Evolutionary conservation across 2,329 filamentous ascomycete species (phyloP), one percentile per base, ranked within the genome.

Genomic region (Tolypocladium ophioglossoides): DNA sequence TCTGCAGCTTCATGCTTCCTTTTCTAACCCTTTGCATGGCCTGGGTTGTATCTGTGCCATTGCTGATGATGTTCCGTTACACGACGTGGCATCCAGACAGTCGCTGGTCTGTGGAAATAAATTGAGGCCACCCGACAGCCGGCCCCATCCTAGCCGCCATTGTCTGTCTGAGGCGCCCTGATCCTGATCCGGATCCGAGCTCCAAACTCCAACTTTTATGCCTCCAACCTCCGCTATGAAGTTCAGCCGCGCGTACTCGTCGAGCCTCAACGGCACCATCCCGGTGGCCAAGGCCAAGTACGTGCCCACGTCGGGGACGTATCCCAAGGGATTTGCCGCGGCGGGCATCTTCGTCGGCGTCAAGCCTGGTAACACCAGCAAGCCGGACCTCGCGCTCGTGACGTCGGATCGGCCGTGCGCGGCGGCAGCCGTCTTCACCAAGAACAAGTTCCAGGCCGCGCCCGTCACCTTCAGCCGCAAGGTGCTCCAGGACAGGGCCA

Each of bases 361-460:
- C 63, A 99, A 99, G 75, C 83, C 91, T 16, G 85, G 85, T 60
- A 97, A 97, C 73, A 96, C 88, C 51, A 87, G 83, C 58, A 91
- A 91, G 71, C 91, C 92, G 35, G 94, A 99, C 69, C 80, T 99
- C 51, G 90, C 91, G 38, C 79, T 99, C 61, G 80, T 99, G 59
- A 85, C 86, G 20, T 97, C 94, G 8, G 89, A 96, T 64, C 79
- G 78, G 52, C 90, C 91, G 53, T 96, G 91, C 70, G 80, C 89
- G 8, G 91, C 87, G 11, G 90, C 91, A 0, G 94, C 91, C 8
- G 91, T 97, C 48, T 96, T 97, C 74, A 99, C 94, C 53, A 95
- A 91, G 71, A 99, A 99, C 76, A 91, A 92, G 71, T 99, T 99
- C 74, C 91, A 96, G 72, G 94, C 94, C 20, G 94, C 94, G 12